Evolutionary conservation across 345 rosid species (phyloP), one percentile per base, ranked within the genome.

Genomic region (Bruguiera parviflora): DNA sequence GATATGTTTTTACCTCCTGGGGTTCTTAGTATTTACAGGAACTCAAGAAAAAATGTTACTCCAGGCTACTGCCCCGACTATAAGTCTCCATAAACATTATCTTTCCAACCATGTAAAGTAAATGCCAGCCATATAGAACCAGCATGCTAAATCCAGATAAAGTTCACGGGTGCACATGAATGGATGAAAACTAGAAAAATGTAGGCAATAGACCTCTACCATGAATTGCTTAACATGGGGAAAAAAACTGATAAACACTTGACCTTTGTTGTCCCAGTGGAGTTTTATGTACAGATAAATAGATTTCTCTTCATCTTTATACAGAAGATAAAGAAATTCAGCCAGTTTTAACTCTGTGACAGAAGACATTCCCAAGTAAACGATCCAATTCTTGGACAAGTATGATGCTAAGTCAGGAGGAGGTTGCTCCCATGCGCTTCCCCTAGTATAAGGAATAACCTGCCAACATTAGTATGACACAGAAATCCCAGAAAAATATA

Each of bases 381-480:
- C 90, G 71, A 94, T 94, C 35, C 95, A 78, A 55, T 88, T 85
- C 76, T 88, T 88, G 80, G 76, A 87, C 73, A 91, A 73, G 80
- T 91, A 88, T 4, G 97, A 91, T 22, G 97, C 92, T 64, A 94
- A 77, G 79, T 91, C 96, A n/a, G 97, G 97, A 52, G 98, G 97
- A 68, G 98, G 97, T 77, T 89, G 96, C 79, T 86, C 96, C 77
- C 83, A 85, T 15, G 91, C 88, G 82, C 84, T 82, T 78, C 92
- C 95, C 61, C 80, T 77, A 15, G 86, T 69, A 77, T 76, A 89
- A 15, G 98, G 93, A 81, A 89, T 91, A 75, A 91, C 97, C 98
- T 94, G 82, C 51, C 72, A 58, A 81, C 18, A 56, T 6, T 64
- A 43, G 53, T 55, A 27, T 8, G 60, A 2, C 20, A 25, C 63